Conservation (phyloP, 768 basidiomycete species). For the Harrya chromipes region DNA sequence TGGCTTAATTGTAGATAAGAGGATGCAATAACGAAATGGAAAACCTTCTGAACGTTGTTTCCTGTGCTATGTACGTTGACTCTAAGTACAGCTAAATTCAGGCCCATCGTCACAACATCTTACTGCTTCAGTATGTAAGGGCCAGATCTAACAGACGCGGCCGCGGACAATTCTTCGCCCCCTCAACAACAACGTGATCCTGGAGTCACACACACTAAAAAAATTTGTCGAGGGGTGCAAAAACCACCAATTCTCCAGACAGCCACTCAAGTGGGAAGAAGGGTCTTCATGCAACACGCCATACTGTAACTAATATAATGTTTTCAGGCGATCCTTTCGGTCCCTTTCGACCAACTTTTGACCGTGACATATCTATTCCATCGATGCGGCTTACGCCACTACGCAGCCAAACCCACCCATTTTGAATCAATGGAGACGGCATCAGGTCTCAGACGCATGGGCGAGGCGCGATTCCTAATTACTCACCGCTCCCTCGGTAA, state of each 20-base stretch:
- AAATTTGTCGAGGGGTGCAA: no score
- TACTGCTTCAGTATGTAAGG: not conserved
- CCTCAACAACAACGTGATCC: not conserved
- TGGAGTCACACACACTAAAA: not conserved
- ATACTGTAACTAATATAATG: no score
- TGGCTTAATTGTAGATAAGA: slow-evolving; percentile 22
- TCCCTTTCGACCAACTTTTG: not conserved
- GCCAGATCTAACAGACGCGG: not conserved
- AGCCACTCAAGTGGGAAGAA: no score
- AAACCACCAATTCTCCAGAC: no score
- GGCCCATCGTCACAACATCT: slow-evolving; percentile 13
- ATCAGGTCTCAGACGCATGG: not conserved
- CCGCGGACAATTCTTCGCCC: not conserved
- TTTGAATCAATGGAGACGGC: not conserved
- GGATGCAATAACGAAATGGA: slow-evolving; percentile 16
- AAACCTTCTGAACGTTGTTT: slow-evolving; percentile 8
- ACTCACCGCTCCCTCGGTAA: not conserved
- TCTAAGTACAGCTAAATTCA: slow-evolving; percentile 27
- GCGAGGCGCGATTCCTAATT: not conserved
- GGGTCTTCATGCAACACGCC: no score
- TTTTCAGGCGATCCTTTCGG: not conserved
- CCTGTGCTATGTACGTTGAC: slow-evolving; percentile 11
- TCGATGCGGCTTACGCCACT: no score
- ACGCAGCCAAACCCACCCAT: not conserved
- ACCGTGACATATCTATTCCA: no score